A percentile compares a stretch with the other conserved stretches of the same genome.
Evolutionary conservation across 2,329 filamentous ascomycete species (phyloP).

Genomic region (Neopestalotiopsis clavispora): DNA sequence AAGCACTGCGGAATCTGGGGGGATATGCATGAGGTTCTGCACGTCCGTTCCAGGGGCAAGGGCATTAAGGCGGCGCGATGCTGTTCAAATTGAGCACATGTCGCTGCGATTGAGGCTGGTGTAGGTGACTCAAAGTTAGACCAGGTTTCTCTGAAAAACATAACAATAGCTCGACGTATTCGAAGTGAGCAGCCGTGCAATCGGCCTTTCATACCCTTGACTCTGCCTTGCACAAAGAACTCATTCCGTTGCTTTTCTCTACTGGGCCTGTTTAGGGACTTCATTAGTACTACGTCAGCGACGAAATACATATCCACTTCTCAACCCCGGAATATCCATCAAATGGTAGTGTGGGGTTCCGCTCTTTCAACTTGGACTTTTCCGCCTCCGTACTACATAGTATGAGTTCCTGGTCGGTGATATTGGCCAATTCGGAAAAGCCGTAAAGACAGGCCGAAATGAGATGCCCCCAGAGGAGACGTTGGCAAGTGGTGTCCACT

Average conservation of each 20-base stretch:
- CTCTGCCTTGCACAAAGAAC: too few relatives aligned
- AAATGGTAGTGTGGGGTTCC: not conserved
- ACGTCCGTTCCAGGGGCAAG: too few relatives aligned
- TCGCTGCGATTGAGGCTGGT: too few relatives aligned
- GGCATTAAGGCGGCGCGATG: too few relatives aligned
- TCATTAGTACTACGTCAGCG: not conserved
- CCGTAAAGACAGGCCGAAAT: not conserved
- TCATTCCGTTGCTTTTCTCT: too few relatives aligned
- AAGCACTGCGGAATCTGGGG: not conserved
- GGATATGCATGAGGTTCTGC: not conserved
- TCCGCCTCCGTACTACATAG: not conserved
- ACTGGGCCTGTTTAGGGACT: too few relatives aligned
- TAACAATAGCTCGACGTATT: too few relatives aligned
- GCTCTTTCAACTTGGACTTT: not conserved
- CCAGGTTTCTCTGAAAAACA: too few relatives aligned
- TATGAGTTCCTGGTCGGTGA: not conserved
- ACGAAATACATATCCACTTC: not conserved
- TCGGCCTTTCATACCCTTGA: too few relatives aligned
- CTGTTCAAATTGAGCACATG: too few relatives aligned
- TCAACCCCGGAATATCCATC: not conserved
- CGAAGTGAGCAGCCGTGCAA: too few relatives aligned
- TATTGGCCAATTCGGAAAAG: slow-evolving; percentile 2
- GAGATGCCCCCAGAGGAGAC: not conserved
- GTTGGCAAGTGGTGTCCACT: not conserved
- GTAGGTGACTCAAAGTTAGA: too few relatives aligned